Percentiles rank a stretch among this genome's conserved stretches.
phyloP scores from a whole-genome alignment of 306 rosid species.

The Vigna angularis region DNA sequence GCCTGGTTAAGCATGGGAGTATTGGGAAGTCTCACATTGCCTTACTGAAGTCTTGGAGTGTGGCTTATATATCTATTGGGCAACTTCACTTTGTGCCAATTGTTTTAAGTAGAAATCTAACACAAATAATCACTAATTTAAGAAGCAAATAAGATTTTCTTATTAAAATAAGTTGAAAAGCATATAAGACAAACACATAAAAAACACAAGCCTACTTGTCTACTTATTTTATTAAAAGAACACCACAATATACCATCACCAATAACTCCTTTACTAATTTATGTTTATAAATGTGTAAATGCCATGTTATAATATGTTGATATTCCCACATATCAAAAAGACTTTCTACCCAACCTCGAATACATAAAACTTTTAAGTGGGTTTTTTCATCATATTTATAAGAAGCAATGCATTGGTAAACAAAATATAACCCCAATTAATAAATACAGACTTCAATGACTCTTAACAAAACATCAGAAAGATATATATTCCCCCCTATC shows the following conservation, averaged over 20 bases:
- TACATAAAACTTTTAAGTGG: background rate
- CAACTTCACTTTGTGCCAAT: no score
- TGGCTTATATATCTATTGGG: no score
- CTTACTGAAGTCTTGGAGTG: no score
- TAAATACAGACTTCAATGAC: conserved; percentile 10
- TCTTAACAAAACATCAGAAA: conserved; percentile 22
- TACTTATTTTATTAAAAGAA: no score
- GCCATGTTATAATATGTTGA: background rate
- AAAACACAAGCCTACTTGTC: no score
- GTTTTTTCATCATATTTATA: conserved; percentile 21
- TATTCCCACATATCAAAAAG: conserved; percentile 26
- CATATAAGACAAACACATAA: no score
- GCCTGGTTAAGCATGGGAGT: no score
- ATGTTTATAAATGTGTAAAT: background rate
- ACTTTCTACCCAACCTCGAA: background rate
- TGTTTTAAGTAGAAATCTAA: no score
- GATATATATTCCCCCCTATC: background rate
- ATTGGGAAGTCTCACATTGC: no score
- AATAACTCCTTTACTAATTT: background rate
- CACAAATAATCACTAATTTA: no score
- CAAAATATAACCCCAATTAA: conserved; percentile 17
- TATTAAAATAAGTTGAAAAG: no score
- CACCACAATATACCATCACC: background rate
- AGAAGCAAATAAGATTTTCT: no score
- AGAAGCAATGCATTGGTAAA: conserved; percentile 26